phyloP scores from a whole-genome alignment of 139 green algal genomes.

The Coelastrella sp. region DNA sequence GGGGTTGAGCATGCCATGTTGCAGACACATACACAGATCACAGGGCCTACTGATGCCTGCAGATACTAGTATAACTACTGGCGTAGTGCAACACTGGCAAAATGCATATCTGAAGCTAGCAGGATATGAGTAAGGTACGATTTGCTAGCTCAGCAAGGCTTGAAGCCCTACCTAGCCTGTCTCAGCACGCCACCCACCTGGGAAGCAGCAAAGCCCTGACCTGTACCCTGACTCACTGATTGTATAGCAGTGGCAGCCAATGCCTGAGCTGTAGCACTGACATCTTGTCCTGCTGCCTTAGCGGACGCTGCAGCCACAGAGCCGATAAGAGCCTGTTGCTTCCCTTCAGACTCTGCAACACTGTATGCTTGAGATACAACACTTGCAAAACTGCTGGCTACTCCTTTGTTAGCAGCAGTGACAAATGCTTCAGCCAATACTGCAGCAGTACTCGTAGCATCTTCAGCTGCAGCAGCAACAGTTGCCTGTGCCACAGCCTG shows the following conservation, averaged over 20 bases:
- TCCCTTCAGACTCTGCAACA: neutral
- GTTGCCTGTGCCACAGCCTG: constrained; percentile 23
- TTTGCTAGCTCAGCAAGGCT: no score
- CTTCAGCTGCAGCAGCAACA: constrained; percentile 4
- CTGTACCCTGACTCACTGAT: neutral
- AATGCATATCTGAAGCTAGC: no score
- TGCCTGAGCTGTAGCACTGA: neutral
- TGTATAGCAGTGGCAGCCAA: constrained; percentile 13
- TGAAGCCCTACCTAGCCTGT: no score
- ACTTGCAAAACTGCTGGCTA: neutral
- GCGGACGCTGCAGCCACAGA: neutral
- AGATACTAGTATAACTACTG: no score
- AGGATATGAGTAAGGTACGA: no score
- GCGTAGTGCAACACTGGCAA: no score
- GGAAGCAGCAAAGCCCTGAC: constrained; percentile 1
- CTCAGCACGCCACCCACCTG: no score
- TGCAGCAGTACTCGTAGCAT: neutral
- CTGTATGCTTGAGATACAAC: constrained; percentile 9
- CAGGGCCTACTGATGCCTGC: no score
- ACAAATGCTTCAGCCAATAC: constrained; percentile 26
- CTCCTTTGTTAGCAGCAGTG: neutral
- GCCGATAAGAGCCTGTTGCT: neutral
- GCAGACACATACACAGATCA: no score
- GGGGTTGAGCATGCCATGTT: no score
- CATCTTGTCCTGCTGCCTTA: neutral